Evolutionary conservation across 495 filamentous ascomycete genomes (phyloP), one percentile per base, ranked within the genome.

Genomic region (Xylaria curta): DNA sequence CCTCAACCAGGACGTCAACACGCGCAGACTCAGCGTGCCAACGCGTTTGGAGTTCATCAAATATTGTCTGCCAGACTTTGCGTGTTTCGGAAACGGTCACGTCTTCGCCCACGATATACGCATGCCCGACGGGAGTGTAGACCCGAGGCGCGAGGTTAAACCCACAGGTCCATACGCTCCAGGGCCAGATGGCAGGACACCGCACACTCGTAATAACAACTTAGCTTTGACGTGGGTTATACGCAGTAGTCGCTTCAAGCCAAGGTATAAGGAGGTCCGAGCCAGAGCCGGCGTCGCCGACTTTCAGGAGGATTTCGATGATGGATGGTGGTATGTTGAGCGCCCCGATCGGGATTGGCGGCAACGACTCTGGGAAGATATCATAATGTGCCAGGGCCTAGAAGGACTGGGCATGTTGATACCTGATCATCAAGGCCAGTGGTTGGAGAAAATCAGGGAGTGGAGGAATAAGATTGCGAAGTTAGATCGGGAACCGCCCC

Each of bases 1-100:
- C 33, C 67, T 81, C 9, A 53, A 76, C 44, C 44, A 44, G 7
- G 49, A 69, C 51, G 19, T 26, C 4, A 19, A 46, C 54, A 17
- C 28, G 38, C 49, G 62, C 38, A 66, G 28, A 54, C 42, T 75
- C 38, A 66, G 63, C 19, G 56, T 81, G 1, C 72, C 76, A 8
- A 78, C 75, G 0, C 68, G 82, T 15, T 69, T 83, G 10, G 80
- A 82, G 51, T 84, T 75, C 68, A 69, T 83, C 31, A 82, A 80
- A 51, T 81, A 82, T 68, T 84, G 79, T 21, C 56, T 82, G 10
- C 81, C 80, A 1, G 73, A 76, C 53, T 72, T 66, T 21, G 75
- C 15, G n/a, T 49, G 42, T 31, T n/a, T 19, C 19, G 21, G 15
- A 19, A 7, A 21, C 24, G 67, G 53, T 26, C 31, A 67, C 31